Evolutionary conservation across 1,284 basidiomycete species (phyloP).

Genomic region (Ustilago bromivora): DNA sequence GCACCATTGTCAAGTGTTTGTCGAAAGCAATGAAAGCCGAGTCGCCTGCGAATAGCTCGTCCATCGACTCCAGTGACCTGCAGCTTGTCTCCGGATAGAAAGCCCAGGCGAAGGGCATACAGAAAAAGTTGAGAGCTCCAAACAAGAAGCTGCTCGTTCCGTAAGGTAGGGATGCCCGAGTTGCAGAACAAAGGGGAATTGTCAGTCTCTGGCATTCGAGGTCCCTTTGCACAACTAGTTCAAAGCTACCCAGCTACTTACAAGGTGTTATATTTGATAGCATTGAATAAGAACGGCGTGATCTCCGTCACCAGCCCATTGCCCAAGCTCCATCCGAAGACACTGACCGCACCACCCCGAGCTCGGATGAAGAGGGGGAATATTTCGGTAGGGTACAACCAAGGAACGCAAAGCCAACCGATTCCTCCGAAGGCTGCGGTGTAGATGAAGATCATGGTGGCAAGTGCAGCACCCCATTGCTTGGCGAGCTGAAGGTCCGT

Average conservation of each 20-base stretch:
- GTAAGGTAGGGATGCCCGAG: not conserved
- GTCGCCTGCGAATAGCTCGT: conserved; percentile 34
- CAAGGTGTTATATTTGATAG: conserved; percentile 41
- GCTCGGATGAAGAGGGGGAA: conserved; percentile 39
- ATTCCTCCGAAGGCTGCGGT: conserved; percentile 25
- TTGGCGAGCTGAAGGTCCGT: conserved; percentile 20
- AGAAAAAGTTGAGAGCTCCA: conserved; percentile 41
- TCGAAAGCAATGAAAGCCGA: conserved; percentile 37
- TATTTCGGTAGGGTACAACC: conserved; percentile 38
- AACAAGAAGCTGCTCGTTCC: conserved; percentile 17
- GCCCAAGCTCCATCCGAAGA: conserved; percentile 33
- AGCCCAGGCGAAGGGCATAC: conserved; percentile 34
- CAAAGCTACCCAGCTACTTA: conserved; percentile 10
- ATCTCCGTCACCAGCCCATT: conserved; percentile 42
- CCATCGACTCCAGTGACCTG: conserved; percentile 36
- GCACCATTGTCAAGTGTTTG: conserved; percentile 15
- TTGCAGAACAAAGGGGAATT: not conserved
- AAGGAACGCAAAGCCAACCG: conserved; percentile 20
- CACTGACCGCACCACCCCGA: conserved; percentile 29
- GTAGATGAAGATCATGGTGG: conserved; percentile 41
- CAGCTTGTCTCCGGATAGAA: conserved; percentile 46
- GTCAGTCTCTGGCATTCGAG: not conserved
- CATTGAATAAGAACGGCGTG: conserved; percentile 40
- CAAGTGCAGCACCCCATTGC: conserved; percentile 37
- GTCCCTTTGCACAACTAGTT: not conserved